Evolutionary conservation across 495 filamentous ascomycete genomes (phyloP).

Genomic region (Endocarpon pusillum): DNA sequence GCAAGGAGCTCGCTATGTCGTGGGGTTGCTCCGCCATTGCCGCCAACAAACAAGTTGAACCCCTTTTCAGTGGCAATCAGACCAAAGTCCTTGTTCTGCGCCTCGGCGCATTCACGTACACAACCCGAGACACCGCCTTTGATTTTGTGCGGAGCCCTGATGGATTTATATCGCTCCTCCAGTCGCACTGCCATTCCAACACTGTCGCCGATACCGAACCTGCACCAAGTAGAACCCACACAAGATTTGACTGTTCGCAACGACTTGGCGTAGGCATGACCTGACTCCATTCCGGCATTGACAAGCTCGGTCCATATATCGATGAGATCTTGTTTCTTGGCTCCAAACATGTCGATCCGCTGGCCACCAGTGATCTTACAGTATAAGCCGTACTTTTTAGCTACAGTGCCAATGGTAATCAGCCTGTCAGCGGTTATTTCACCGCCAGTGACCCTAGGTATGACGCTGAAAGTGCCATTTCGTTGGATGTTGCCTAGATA

Average conservation of each 20-base stretch:
- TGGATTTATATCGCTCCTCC: constrained; percentile 89
- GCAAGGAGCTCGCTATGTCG: constrained; percentile 74
- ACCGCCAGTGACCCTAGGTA: constrained; percentile 71
- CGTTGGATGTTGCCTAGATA: constrained; percentile 92
- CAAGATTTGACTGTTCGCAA: constrained; percentile 84
- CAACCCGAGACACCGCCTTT: constrained; percentile 89
- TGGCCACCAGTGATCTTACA: constrained; percentile 94
- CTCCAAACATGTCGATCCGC: constrained; percentile 91
- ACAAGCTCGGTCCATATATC: constrained; percentile 79
- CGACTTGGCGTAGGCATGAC: constrained; percentile 88
- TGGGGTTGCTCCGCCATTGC: constrained; percentile 84
- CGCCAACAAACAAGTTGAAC: constrained; percentile 87
- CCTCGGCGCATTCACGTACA: constrained; percentile 87
- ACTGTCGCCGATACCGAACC: constrained; percentile 85
- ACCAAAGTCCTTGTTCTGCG: constrained; percentile 92
- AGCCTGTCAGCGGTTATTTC: constrained; percentile 88
- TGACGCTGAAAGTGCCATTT: constrained; percentile 83
- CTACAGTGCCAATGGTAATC: constrained; percentile 74
- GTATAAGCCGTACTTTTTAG: constrained; percentile 78
- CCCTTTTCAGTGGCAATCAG: constrained; percentile 90
- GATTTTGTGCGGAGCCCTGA: constrained; percentile 82
- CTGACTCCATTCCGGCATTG: constrained; percentile 85
- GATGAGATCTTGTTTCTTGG: constrained; percentile 77
- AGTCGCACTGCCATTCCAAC: constrained; percentile 92
- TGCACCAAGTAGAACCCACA: constrained; percentile 89